Evolutionary conservation across 257 asterid genomes (phyloP).

Genomic region (Nicotiana otophora): DNA sequence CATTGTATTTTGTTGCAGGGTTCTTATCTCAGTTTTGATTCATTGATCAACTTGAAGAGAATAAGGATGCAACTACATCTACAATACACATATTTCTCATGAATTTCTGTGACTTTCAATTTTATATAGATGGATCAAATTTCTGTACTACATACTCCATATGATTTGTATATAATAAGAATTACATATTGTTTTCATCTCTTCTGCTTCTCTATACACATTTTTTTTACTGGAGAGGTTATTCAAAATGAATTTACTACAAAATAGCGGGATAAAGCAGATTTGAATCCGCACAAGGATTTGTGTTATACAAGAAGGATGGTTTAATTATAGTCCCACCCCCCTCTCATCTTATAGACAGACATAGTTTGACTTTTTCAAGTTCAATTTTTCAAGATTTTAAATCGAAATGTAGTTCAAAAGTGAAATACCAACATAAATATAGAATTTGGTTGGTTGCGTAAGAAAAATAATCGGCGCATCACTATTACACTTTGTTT

Average conservation of each 20-base stretch:
- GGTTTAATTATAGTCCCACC: no score
- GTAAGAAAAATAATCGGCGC: no score
- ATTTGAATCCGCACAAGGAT: not conserved
- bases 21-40: constrained; percentile 3
- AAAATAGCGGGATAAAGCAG: not conserved
- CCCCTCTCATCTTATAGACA: no score
- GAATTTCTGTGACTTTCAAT: not conserved
- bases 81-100: not conserved
- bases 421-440: no score
- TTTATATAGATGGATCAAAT: not conserved
- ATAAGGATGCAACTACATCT: not conserved
- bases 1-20: not conserved
- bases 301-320: no score
- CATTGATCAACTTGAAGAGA: constrained; percentile 3
- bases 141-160: not conserved
- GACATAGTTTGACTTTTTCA: no score
- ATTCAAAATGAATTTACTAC: not conserved
- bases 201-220: not conserved
- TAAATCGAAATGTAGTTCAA: no score
- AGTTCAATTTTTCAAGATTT: no score
- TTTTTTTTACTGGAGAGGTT: not conserved
- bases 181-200: not conserved
- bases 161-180: not conserved
- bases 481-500: no score
- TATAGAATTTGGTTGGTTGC: no score